These are phyloP conservation scores for Globisporangium yorkense DNA, from an alignment of 352 stramenopile species.

Conservation along the genomic window DNA sequence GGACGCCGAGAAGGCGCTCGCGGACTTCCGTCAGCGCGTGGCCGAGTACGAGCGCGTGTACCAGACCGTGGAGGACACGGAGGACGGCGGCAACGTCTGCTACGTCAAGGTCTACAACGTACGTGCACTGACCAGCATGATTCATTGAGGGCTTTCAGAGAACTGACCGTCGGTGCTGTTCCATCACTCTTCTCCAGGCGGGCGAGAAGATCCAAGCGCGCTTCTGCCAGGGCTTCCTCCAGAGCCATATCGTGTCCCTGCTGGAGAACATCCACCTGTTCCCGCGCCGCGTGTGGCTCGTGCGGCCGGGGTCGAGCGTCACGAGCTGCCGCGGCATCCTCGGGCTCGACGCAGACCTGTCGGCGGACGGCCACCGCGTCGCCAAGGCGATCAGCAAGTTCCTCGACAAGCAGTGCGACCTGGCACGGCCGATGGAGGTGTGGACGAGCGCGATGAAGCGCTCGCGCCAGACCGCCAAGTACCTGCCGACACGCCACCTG, in stretches of 20 bases:
- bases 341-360: slow-evolving; percentile 78
- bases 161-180: not conserved
- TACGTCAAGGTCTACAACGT: slow-evolving; percentile 94
- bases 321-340: slow-evolving; percentile 75
- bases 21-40: slow-evolving; percentile 85
- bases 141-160: not conserved
- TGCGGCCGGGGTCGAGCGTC: slow-evolving; percentile 78
- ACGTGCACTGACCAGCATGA: slow-evolving; percentile 1
- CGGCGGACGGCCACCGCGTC: slow-evolving; percentile 73
- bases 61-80: slow-evolving; percentile 87
- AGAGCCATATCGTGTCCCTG: slow-evolving; percentile 85
- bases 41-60: slow-evolving; percentile 92
- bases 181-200: slow-evolving; percentile 17
- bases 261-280: slow-evolving; percentile 91
- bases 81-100: slow-evolving; percentile 70
- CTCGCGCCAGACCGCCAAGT: slow-evolving; percentile 63
- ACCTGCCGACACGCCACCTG: slow-evolving; percentile 51
- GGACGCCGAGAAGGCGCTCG: slow-evolving; percentile 78
- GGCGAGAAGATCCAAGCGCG: slow-evolving; percentile 90
- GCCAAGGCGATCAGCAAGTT: slow-evolving; percentile 80
- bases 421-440: slow-evolving; percentile 67
- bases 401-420: slow-evolving; percentile 61
- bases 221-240: slow-evolving; percentile 81
- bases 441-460: slow-evolving; percentile 84
- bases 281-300: slow-evolving; percentile 88